Evolutionary conservation across 306 rosid genomes (phyloP).

Genomic region (Astragalus membranaceus): DNA sequence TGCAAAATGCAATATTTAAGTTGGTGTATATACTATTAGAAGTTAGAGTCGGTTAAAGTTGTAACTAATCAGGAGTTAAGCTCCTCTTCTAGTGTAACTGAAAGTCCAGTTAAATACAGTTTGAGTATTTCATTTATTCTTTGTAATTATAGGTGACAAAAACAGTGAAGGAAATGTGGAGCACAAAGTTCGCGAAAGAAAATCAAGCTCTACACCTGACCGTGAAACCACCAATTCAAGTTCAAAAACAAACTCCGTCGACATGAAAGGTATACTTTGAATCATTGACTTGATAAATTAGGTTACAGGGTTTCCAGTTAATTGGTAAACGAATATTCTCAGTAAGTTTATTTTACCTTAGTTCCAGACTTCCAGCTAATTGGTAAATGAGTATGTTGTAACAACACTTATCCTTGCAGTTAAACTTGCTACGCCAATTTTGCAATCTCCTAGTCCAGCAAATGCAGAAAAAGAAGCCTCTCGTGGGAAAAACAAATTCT

Average conservation of each 20-base stretch:
- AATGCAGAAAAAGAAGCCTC: constrained; percentile 33
- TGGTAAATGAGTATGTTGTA: constrained; percentile 7
- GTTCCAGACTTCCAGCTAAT: neutral
- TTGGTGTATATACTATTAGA: no score
- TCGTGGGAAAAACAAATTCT: constrained; percentile 62
- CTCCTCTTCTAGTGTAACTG: no score
- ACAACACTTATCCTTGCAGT: constrained; percentile 38
- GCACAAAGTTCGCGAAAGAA: constrained; percentile 37
- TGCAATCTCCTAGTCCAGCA: constrained; percentile 29
- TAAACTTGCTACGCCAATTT: constrained; percentile 34
- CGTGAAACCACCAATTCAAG: constrained; percentile 23
- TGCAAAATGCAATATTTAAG: neutral
- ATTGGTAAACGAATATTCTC: neutral
- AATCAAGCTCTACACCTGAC: constrained; percentile 35
- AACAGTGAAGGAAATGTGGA: constrained; percentile 25
- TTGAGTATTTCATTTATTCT: neutral
- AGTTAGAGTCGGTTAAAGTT: no score
- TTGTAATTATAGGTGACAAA: constrained; percentile 29
- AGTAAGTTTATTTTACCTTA: neutral
- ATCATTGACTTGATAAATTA: neutral
- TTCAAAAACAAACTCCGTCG: constrained; percentile 34
- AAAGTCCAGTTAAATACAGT: neutral
- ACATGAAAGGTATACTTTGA: constrained; percentile 22
- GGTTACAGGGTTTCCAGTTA: neutral
- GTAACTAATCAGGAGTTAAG: no score